Percentiles rank a stretch among this genome's conserved stretches.
Conservation (phyloP, 306 rosid species). For the Mucuna pruriens region DNA sequence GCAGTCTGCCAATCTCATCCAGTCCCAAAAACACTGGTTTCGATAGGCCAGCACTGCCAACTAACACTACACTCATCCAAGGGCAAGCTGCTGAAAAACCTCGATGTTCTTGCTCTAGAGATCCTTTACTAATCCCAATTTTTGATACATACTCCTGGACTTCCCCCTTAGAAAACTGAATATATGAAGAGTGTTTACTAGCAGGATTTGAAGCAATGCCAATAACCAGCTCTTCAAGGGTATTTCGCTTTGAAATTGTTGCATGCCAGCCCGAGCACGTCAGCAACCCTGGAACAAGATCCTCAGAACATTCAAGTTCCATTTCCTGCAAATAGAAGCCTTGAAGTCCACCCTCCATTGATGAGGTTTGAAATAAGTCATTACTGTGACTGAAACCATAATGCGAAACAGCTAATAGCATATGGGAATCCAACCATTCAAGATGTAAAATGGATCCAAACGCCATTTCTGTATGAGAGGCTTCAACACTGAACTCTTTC, state of each 20-base stretch:
- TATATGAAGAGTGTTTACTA: conserved; percentile 59
- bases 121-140: conserved; percentile 53
- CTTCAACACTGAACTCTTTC: conserved; percentile 69
- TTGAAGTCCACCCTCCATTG: conserved; percentile 44
- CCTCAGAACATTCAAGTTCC: conserved; percentile 75
- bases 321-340: conserved; percentile 82
- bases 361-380: conserved; percentile 44
- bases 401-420: conserved; percentile 75
- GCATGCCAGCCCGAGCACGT: conserved; percentile 91
- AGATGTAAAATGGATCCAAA: conserved; percentile 76
- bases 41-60: conserved; percentile 52
- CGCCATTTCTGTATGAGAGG: conserved; percentile 49
- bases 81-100: conserved; percentile 78
- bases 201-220: conserved; percentile 68
- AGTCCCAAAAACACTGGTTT: conserved; percentile 76
- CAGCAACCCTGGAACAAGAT: conserved; percentile 66
- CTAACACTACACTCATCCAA: conserved; percentile 74
- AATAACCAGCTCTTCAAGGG: conserved; percentile 66
- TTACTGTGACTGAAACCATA: conserved; percentile 68
- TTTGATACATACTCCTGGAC: conserved; percentile 62
- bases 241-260: conserved; percentile 53
- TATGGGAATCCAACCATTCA: conserved; percentile 80
- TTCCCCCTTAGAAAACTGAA: conserved; percentile 79
- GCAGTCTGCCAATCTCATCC: conserved; percentile 86
- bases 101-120: conserved; percentile 56